Conservation (phyloP, 2,329 filamentous ascomycete species). For the Beauveria asiatica region DNA sequence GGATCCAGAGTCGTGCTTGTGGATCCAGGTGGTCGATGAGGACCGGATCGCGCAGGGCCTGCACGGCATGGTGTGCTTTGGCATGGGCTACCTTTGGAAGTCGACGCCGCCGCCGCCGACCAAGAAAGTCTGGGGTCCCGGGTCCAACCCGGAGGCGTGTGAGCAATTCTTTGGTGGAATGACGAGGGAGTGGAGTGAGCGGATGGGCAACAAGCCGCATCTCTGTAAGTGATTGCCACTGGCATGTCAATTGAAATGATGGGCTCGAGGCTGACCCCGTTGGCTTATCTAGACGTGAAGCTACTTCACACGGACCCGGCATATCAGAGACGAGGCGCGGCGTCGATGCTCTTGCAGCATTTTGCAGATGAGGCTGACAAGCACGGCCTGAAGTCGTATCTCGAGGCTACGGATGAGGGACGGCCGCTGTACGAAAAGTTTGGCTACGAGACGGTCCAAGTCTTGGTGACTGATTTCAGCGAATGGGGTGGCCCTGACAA, state of each 20-base stretch:
- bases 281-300: conserved; percentile 23
- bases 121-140: conserved; percentile 19
- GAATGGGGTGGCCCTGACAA: conserved; percentile 21
- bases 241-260: not conserved
- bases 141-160: conserved; percentile 25
- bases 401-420: conserved; percentile 28
- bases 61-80: conserved; percentile 26
- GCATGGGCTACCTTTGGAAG: conserved; percentile 27
- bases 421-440: conserved; percentile 26
- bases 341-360: conserved; percentile 25
- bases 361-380: conserved; percentile 28
- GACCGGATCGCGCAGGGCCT: conserved; percentile 19
- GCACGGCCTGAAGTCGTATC: conserved; percentile 26
- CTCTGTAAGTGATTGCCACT: conserved; percentile 23
- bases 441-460: conserved; percentile 26
- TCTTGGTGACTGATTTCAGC: conserved; percentile 19
- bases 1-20: conserved; percentile 21
- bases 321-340: conserved; percentile 29
- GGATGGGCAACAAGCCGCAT: conserved; percentile 24
- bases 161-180: conserved; percentile 25
- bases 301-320: conserved; percentile 29
- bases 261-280: not conserved
- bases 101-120: conserved; percentile 20
- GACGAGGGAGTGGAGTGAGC: conserved; percentile 21
- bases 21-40: conserved; percentile 29